These are phyloP conservation scores for Prunus yedoensis DNA, from an alignment of 331 rosid genomes.

Conservation along the genomic window DNA sequence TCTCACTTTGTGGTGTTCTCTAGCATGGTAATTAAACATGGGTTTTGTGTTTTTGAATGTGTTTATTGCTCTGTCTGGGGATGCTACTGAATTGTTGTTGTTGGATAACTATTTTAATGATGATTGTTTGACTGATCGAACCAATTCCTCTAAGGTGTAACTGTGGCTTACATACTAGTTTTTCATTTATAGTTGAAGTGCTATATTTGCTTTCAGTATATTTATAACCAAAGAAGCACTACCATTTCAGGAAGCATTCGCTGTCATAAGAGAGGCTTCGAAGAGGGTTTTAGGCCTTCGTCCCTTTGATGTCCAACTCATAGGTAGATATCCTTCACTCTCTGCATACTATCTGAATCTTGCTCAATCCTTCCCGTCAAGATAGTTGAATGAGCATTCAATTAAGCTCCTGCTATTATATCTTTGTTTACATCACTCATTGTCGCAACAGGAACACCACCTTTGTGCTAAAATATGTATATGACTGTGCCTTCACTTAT, in stretches of 20 bases:
- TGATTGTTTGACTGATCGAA: not conserved
- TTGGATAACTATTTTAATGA: not conserved
- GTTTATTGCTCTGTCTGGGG: not conserved
- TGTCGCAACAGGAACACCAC: not conserved
- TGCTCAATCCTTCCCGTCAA: not conserved
- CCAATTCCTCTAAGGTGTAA: not conserved
- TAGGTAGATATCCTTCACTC: conserved; percentile 43
- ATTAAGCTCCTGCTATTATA: not conserved
- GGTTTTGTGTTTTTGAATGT: not conserved
- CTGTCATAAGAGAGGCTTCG: conserved; percentile 93
- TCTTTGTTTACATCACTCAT: not conserved
- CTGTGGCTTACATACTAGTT: not conserved
- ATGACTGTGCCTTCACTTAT: not conserved
- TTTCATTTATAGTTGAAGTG: not conserved
- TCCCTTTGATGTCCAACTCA: conserved; percentile 91
- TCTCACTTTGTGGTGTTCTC: not conserved
- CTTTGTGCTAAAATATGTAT: not conserved
- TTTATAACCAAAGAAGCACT: conserved; percentile 5
- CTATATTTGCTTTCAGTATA: not conserved
- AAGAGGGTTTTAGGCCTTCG: conserved; percentile 92
- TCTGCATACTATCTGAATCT: not conserved
- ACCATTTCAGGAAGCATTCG: conserved; percentile 80
- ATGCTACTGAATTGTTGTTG: not conserved
- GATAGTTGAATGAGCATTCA: not conserved
- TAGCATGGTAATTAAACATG: not conserved